Evolutionary conservation across 1,284 basidiomycete genomes (phyloP).

Genomic region (Polyporus tsugae): DNA sequence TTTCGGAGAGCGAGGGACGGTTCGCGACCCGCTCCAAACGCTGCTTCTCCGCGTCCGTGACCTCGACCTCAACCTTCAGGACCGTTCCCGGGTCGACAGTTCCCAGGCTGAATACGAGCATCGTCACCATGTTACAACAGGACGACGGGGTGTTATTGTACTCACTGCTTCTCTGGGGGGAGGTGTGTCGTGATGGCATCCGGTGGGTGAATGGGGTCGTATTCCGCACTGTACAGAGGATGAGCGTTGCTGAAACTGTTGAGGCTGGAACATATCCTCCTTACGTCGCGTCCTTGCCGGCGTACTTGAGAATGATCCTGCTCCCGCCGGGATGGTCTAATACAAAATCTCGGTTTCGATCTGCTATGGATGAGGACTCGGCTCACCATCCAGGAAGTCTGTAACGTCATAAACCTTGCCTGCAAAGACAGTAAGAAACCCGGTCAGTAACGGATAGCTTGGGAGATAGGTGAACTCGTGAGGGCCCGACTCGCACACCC

Average conservation of each 20-base stretch:
- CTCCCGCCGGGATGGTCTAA: constrained; percentile 62
- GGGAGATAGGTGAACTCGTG: not conserved
- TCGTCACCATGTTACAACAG: too few species aligned
- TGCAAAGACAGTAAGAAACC: constrained; percentile 36
- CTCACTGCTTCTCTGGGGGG: constrained; percentile 55
- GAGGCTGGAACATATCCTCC: constrained; percentile 37
- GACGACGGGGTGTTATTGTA: too few species aligned
- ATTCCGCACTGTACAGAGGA: constrained; percentile 52
- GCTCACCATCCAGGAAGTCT: constrained; percentile 65
- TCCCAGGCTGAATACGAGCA: constrained; percentile 56
- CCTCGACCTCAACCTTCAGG: constrained; percentile 50
- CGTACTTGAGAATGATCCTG: constrained; percentile 73
- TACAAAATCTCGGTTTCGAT: not conserved
- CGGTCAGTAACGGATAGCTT: not conserved
- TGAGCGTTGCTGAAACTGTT: too few species aligned
- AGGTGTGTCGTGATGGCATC: constrained; percentile 70
- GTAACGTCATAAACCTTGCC: constrained; percentile 78
- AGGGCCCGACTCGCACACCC: too few species aligned
- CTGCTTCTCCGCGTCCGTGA: constrained; percentile 53
- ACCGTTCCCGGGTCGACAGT: constrained; percentile 56
- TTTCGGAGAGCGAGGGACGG: constrained; percentile 63
- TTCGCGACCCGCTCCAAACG: constrained; percentile 48
- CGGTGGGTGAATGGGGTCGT: constrained; percentile 71
- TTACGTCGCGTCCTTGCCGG: constrained; percentile 80
- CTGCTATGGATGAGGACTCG: not conserved